A percentile compares a stretch with the other conserved stretches of the same genome.
phyloP scores from a whole-genome alignment of 2,329 filamentous ascomycete genomes.

The Fusarium miscanthi region DNA sequence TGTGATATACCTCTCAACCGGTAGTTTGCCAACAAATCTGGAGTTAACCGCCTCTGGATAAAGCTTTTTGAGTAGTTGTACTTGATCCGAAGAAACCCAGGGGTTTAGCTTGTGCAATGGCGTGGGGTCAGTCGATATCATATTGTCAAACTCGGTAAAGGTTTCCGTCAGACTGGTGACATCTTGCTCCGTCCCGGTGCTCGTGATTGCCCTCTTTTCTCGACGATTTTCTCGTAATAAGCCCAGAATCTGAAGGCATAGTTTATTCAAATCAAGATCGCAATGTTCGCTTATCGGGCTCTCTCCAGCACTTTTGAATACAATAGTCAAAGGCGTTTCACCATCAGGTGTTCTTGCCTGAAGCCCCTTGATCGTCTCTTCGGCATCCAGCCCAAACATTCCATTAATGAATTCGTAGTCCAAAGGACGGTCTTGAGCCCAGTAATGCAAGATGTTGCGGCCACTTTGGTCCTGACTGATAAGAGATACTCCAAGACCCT shows the following conservation, averaged over 20 bases:
- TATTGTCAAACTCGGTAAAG: background rate
- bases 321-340: background rate
- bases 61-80: background rate
- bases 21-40: background rate
- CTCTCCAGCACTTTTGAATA: background rate
- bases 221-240: too few species aligned
- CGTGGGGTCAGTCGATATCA: background rate
- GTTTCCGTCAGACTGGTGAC: too few species aligned
- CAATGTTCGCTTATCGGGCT: background rate
- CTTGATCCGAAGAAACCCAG: background rate
- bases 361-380: background rate
- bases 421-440: background rate
- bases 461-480: background rate
- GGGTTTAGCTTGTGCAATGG: background rate
- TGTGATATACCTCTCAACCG: background rate
- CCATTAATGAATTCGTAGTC: background rate
- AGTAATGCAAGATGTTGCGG: background rate
- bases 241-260: background rate
- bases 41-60: background rate
- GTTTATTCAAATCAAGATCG: background rate
- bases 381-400: rapidly evolving
- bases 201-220: too few species aligned
- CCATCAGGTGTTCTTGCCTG: background rate
- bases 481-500: background rate
- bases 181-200: too few species aligned